phyloP scores from a whole-genome alignment of 2,329 filamentous ascomycete genomes.

The Paecilomyces variotii region DNA sequence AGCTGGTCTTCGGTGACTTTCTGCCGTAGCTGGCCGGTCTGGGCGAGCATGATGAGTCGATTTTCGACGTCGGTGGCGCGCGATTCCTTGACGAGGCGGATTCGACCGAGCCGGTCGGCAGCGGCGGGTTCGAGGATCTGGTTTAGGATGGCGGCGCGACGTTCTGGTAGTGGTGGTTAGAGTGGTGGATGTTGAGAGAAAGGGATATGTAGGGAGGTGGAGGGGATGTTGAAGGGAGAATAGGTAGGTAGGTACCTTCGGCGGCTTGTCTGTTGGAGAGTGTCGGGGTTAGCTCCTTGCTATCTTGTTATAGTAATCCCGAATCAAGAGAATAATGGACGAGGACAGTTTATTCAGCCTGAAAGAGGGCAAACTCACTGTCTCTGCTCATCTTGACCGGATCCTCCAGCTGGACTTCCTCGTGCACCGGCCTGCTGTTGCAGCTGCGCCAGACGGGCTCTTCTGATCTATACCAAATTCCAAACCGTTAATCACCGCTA shows the following conservation, averaged over 20 bases:
- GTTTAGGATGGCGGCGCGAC: slow-evolving; percentile 54
- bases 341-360: no score
- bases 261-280: slow-evolving; percentile 2
- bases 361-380: slow-evolving; percentile 41
- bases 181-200: not conserved
- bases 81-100: slow-evolving; percentile 89
- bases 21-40: slow-evolving; percentile 72
- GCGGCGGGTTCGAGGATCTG: slow-evolving; percentile 95
- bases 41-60: slow-evolving; percentile 82
- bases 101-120: slow-evolving; percentile 84
- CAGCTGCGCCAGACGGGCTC: slow-evolving; percentile 87
- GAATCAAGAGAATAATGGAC: not conserved
- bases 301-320: not conserved
- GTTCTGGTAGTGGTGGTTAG: slow-evolving; percentile 13
- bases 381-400: slow-evolving; percentile 56
- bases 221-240: not conserved
- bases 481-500: not conserved
- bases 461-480: slow-evolving; percentile 59
- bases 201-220: not conserved
- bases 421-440: slow-evolving; percentile 57
- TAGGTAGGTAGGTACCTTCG: slow-evolving; percentile 1
- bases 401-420: slow-evolving; percentile 40
- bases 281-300: not conserved
- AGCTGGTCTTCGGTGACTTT: slow-evolving; percentile 91
- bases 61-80: slow-evolving; percentile 88